Base-by-base conservation (phyloP, 2,329 filamentous ascomycete species). In the Dactylonectria estremocensis region DNA sequence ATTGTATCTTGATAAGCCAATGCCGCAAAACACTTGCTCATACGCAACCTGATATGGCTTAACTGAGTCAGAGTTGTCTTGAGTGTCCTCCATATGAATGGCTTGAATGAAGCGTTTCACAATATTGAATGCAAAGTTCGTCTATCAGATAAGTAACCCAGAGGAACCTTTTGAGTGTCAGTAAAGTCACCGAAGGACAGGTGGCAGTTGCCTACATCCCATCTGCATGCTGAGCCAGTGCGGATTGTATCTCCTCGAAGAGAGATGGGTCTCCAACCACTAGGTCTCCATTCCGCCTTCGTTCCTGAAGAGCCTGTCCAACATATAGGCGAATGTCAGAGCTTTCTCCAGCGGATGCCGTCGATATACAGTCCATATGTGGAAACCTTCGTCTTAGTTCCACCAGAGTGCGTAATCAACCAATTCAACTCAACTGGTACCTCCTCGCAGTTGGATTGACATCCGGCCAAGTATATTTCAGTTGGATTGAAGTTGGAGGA, bases 71-170 rank as follows among this genome's bases (percentile, higher is more conserved):
- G n/a, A n/a, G n/a, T n/a, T n/a, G n/a, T n/a, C n/a, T n/a, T n/a
- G n/a, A n/a, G n/a, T n/a, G n/a, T n/a, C n/a, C n/a, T n/a, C n/a
- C n/a, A n/a, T n/a, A n/a, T n/a, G n/a, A n/a, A n/a, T n/a, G n/a
- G n/a, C n/a, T n/a, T n/a, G n/a, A n/a, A n/a, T n/a, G n/a, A n/a
- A n/a, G n/a, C n/a, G n/a, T n/a, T n/a, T 75, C 72, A 33, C 69
- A 68, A 52, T 11, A 69, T 54, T 77, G 77, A 14, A 69, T 60
- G 55, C 80, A 80, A 9, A 83, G 72, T 46, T 83, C 80, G 10
- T 78, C 62, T 5, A 83, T 72, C 64, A 79, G 78, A 45, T 80
- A 80, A 11, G 71, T 72, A 22, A 81, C 80, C 81, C 80, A 83
- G 3, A 83, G 77, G 72, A 83, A 83, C 81, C 81, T 40, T 82